These are phyloP conservation scores for Pythium vanterpoolii DNA, from an alignment of 352 stramenopile genomes.

Conservation along the genomic window DNA sequence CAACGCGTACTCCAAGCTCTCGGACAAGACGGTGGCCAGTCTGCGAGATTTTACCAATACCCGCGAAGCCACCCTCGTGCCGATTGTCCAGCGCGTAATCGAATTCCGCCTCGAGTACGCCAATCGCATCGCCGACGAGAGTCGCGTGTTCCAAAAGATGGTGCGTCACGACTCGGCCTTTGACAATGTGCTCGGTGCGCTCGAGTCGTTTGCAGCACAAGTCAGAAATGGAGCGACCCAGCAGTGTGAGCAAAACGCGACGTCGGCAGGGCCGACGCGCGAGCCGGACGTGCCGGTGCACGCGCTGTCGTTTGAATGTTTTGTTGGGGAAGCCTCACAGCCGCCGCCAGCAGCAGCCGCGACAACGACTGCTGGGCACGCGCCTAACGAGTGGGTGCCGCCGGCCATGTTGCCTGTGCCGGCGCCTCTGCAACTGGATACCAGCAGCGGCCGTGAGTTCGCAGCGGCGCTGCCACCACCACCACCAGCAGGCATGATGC, in stretches of 20 bases:
- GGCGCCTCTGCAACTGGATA: background rate
- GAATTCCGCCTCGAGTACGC: constrained; percentile 68
- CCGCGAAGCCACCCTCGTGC: constrained; percentile 55
- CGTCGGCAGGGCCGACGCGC: background rate
- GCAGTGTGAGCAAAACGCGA: background rate
- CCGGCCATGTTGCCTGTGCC: constrained; percentile 16
- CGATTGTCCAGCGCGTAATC: constrained; percentile 60
- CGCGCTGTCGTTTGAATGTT: constrained; percentile 61
- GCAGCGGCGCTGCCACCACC: background rate
- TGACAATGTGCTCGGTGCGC: constrained; percentile 37
- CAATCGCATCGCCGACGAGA: constrained; percentile 46
- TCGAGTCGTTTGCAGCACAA: constrained; percentile 36
- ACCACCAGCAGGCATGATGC: background rate
- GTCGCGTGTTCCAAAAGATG: constrained; percentile 46
- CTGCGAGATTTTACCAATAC: constrained; percentile 59
- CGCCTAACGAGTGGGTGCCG: background rate
- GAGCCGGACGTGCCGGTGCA: constrained; percentile 29
- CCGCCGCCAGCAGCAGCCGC: background rate
- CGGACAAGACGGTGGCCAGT: constrained; percentile 53
- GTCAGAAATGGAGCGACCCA: constrained; percentile 10
- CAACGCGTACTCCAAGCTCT: constrained; percentile 62
- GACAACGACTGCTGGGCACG: no score
- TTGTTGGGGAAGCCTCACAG: constrained; percentile 36
- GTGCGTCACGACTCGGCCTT: constrained; percentile 38
- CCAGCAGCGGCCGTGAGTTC: background rate